A percentile compares a stretch with the other conserved stretches of the same genome.
phyloP scores from a whole-genome alignment of 176 grass and related monocot genomes.

The Saccharum spontaneum region DNA sequence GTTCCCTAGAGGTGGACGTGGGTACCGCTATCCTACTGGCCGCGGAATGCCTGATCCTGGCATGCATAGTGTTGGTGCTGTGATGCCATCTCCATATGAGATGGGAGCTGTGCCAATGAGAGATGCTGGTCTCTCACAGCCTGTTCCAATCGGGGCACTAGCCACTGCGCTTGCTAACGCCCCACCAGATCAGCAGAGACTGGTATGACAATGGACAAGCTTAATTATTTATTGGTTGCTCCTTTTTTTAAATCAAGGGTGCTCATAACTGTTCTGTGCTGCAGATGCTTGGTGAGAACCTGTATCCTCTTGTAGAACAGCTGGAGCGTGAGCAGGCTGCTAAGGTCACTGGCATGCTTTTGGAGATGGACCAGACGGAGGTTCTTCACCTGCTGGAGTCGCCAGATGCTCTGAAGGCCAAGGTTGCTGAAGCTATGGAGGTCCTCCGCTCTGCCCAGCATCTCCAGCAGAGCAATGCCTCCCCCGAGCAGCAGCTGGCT shows the following conservation, averaged over 20 bases:
- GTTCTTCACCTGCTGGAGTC: conserved; percentile 91
- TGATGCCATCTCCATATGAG: conserved; percentile 65
- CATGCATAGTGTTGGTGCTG: conserved; percentile 47
- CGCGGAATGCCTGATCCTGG: conserved; percentile 56
- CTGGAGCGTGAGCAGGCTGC: conserved; percentile 85
- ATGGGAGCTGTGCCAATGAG: conserved; percentile 58
- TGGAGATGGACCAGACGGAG: conserved; percentile 98
- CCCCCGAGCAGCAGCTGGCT: conserved; percentile 66
- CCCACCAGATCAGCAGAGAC: conserved; percentile 72
- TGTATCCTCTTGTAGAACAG: conserved; percentile 92
- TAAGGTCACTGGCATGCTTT: conserved; percentile 94
- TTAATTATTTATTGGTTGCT: neutral
- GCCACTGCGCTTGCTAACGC: conserved; percentile 86
- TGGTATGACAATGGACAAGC: conserved; percentile 30
- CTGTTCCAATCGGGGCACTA: conserved; percentile 62
- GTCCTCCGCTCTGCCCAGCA: conserved; percentile 72
- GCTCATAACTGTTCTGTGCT: neutral
- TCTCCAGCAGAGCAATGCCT: conserved; percentile 42
- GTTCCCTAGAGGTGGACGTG: conserved; percentile 64
- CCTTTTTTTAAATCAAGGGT: neutral
- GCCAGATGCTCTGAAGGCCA: conserved; percentile 75
- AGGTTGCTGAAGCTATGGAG: conserved; percentile 90
- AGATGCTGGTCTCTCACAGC: conserved; percentile 51
- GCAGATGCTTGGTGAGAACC: conserved; percentile 91
- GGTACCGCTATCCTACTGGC: conserved; percentile 56